These are phyloP conservation scores for Pythium biforme DNA, from an alignment of 352 stramenopile genomes.

Conservation along the genomic window DNA sequence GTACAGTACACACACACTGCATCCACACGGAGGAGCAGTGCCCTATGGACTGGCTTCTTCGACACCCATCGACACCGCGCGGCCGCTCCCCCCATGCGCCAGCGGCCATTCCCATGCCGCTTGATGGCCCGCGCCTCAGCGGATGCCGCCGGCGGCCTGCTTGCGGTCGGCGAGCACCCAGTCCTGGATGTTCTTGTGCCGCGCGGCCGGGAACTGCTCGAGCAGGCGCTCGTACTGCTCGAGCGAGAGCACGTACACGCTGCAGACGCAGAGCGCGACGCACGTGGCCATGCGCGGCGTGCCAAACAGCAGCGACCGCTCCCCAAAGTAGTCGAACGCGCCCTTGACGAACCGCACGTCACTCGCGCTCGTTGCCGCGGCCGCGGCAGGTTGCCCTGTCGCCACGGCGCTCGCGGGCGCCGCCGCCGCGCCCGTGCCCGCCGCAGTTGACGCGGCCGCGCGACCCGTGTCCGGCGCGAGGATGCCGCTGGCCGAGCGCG, in stretches of 20 bases:
- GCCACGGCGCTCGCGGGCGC: background rate
- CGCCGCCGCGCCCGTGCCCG: background rate
- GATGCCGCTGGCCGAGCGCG: slow-evolving; percentile 13
- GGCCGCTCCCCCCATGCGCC: too few species aligned
- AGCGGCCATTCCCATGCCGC: background rate
- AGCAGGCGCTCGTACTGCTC: slow-evolving; percentile 66
- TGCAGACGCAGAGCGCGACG: slow-evolving; percentile 66
- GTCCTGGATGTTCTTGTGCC: slow-evolving; percentile 49
- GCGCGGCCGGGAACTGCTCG: slow-evolving; percentile 63
- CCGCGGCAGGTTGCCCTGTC: slow-evolving; percentile 2
- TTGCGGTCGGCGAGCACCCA: slow-evolving; percentile 36
- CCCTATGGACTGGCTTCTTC: too few species aligned
- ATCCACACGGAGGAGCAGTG: too few species aligned
- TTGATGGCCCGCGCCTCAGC: background rate
- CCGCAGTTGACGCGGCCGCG: background rate
- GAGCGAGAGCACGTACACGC: slow-evolving; percentile 64
- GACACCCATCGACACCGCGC: too few species aligned
- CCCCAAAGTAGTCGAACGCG: slow-evolving; percentile 75
- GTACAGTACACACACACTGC: too few species aligned
- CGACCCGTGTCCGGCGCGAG: slow-evolving; percentile 4
- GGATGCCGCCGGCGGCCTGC: background rate
- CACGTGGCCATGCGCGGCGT: slow-evolving; percentile 69
- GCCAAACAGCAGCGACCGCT: slow-evolving; percentile 69
- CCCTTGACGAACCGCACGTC: slow-evolving; percentile 68
- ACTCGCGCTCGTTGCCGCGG: background rate